A percentile compares a stretch with the other conserved stretches of the same genome.
These are phyloP conservation scores for Puccinia horiana DNA, from an alignment of 1,284 basidiomycete genomes.

Conservation along the genomic window DNA sequence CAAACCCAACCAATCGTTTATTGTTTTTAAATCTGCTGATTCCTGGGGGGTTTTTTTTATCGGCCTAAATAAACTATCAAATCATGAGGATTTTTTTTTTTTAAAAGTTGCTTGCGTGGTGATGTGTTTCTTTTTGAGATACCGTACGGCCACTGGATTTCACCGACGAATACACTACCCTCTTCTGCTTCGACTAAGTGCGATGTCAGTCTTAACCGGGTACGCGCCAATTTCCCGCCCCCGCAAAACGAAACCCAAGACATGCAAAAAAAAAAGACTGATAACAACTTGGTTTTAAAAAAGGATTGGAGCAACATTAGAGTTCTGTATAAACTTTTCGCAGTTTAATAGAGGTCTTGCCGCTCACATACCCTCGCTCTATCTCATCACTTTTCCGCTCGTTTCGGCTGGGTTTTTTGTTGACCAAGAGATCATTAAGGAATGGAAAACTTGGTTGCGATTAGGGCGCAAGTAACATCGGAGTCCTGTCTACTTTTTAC, in stretches of 20 bases:
- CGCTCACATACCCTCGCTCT: neutral
- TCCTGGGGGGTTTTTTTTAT: too few relatives aligned
- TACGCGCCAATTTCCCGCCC: too few relatives aligned
- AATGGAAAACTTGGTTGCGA: slow-evolving; percentile 37
- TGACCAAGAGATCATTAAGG: slow-evolving; percentile 20
- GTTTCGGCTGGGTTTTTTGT: slow-evolving; percentile 12
- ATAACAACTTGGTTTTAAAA: neutral
- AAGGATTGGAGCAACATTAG: slow-evolving; percentile 22
- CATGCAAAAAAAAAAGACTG: neutral
- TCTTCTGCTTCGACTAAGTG: slow-evolving; percentile 21
- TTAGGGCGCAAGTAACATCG: neutral
- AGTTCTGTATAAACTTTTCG: neutral
- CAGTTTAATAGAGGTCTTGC: slow-evolving; percentile 11
- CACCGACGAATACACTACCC: slow-evolving; percentile 24
- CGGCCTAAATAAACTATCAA: neutral
- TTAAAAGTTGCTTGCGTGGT: slow-evolving; percentile 20
- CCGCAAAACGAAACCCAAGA: too few relatives aligned
- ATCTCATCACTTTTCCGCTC: slow-evolving; percentile 38
- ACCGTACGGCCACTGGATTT: slow-evolving; percentile 3
- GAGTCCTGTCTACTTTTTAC: too few relatives aligned
- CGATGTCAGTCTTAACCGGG: slow-evolving; percentile 21
- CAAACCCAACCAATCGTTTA: neutral
- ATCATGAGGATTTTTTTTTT: neutral
- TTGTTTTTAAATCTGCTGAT: neutral
- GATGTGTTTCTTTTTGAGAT: slow-evolving; percentile 15